Base-by-base conservation (phyloP, 2,329 filamentous ascomycete species). In the Beauveria asiatica region DNA sequence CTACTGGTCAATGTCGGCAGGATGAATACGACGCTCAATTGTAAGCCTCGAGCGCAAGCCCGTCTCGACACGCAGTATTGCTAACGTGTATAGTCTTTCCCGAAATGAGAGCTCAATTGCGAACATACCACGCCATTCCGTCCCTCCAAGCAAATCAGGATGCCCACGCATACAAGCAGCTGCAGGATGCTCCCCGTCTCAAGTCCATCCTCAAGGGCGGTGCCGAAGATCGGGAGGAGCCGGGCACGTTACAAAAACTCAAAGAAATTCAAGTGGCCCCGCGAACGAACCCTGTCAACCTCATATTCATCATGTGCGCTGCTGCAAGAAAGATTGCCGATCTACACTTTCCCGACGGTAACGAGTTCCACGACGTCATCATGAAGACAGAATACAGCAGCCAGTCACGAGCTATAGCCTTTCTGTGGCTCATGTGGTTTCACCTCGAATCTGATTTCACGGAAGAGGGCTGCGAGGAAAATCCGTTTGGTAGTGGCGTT, bases 1-100 rank as follows among this genome's bases (percentile, higher is more conserved):
- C 78, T 99, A 65, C 78, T 99, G 68, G 94, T 99, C 72, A 99
- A 99, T 70, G 90, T 99, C 64, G 94, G 94, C 61, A 83, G 94
- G 64, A 99, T 99, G 94, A 99, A 99, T 74, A 99, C 94, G 1
- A 99, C 94, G 0, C 80, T 99, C 52, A 99, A 99, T 70, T 97
- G 92, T 96, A 78, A 70, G 85, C 73, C 59, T 9, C 27, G 10
- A 30, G 16, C 10, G 9, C 57, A 61, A 60, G 41, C 52, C 60
- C 21, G 19, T 17, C 8, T 16, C 13, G 9, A 60, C 39, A n/a
- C 41, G 51, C 37, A 23, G 59, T 39, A 52, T 23, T 60, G 57
- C 65, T 67, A 60, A 68, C 62, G n/a, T 9, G 19, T 62, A 57
- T 71, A 96, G 94, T 99, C 80, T 99, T 99, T 72, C 94, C 94